Percentiles rank a stretch among this genome's conserved stretches.
Conservation (phyloP, 2,329 filamentous ascomycete genomes). For the Tolypocladium guangdongense region DNA sequence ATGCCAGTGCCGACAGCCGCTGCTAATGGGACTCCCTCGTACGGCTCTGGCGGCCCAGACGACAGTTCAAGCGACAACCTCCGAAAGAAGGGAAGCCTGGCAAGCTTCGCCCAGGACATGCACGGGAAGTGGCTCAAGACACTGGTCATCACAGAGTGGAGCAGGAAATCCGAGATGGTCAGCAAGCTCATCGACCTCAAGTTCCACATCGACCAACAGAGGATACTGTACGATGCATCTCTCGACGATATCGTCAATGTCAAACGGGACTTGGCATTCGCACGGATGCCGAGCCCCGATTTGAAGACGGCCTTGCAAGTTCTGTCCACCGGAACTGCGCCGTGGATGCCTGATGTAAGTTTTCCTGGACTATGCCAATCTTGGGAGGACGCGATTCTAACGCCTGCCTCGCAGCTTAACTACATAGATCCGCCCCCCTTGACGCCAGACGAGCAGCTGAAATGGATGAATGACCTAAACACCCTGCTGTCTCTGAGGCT, state of each 20-base stretch:
- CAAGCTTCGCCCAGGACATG: conserved; percentile 69
- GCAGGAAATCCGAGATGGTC: conserved; percentile 65
- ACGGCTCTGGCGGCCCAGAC: conserved; percentile 25
- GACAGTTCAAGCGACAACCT: conserved; percentile 56
- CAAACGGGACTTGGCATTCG: conserved; percentile 60
- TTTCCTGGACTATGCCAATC: not conserved
- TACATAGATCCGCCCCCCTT: conserved; percentile 68
- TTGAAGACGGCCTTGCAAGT: conserved; percentile 81
- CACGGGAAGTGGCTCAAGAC: conserved; percentile 89
- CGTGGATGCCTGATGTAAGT: conserved; percentile 69
- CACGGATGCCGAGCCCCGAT: conserved; percentile 80
- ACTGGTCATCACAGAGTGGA: conserved; percentile 85
- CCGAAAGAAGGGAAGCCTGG: conserved; percentile 62
- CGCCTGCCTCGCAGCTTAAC: conserved; percentile 41
- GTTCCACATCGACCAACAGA: conserved; percentile 56
- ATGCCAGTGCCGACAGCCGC: conserved; percentile 45
- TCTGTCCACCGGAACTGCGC: conserved; percentile 64
- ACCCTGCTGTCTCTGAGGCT: conserved; percentile 72
- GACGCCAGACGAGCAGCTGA: conserved; percentile 59
- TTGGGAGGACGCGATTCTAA: conserved; percentile 13
- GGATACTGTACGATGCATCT: conserved; percentile 46
- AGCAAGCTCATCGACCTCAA: conserved; percentile 83
- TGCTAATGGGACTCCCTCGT: conserved; percentile 37
- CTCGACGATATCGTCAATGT: conserved; percentile 57
- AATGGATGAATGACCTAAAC: conserved; percentile 71